phyloP scores from a whole-genome alignment of 306 rosid genomes.

The Fagus crenata region DNA sequence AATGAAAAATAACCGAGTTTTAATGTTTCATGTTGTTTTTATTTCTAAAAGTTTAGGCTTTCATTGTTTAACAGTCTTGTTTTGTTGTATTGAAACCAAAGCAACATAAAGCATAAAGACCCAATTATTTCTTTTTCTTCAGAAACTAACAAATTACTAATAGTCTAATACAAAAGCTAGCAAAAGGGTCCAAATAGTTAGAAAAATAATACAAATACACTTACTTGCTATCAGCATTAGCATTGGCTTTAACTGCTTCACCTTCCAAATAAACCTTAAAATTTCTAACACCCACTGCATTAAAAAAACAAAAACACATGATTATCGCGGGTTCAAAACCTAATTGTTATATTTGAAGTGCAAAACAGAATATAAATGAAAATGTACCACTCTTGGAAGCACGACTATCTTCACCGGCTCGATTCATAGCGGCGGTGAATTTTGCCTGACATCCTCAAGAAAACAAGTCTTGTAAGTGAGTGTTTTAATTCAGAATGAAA shows the following conservation, averaged over 20 bases:
- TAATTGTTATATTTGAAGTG: background rate
- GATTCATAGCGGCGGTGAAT: conserved; percentile 33
- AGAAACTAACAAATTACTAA: background rate
- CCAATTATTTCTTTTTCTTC: background rate
- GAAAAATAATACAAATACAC: conserved; percentile 16
- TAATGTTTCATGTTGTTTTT: background rate
- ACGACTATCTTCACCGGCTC: conserved; percentile 35
- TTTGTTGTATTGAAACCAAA: background rate
- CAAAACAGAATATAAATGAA: background rate
- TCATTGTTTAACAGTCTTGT: background rate
- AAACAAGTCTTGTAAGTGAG: conserved; percentile 8
- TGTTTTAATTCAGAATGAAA: background rate
- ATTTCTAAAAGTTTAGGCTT: background rate
- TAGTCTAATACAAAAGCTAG: conserved; percentile 5
- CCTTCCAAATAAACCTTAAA: conserved; percentile 57
- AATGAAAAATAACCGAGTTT: conserved; percentile 12
- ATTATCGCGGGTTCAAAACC: no score
- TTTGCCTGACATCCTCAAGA: conserved; percentile 43
- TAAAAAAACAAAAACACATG: background rate
- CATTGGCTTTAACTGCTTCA: conserved; percentile 39
- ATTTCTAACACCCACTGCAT: conserved; percentile 38
- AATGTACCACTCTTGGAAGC: conserved; percentile 40
- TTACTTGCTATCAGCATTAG: conserved; percentile 43
- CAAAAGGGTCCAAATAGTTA: background rate
- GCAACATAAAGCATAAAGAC: background rate